phyloP scores from a whole-genome alignment of 257 asterid species.

The Knoxia roxburghii region DNA sequence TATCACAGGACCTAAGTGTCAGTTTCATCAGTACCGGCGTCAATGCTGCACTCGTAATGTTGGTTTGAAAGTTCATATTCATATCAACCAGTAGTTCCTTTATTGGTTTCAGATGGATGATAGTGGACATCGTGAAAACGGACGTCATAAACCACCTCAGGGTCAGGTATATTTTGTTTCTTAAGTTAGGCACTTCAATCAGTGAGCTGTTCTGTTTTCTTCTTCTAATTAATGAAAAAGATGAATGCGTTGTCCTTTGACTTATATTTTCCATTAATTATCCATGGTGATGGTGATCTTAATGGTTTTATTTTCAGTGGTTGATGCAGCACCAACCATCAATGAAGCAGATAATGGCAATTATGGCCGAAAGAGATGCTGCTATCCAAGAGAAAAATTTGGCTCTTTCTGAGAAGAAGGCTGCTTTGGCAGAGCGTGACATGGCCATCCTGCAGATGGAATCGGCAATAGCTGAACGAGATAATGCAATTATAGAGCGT shows the following conservation, averaged over 20 bases:
- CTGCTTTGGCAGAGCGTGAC: conserved; percentile 89
- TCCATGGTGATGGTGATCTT: neutral
- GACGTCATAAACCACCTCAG: conserved; percentile 80
- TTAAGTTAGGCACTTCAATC: neutral
- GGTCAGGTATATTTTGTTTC: conserved; percentile 52
- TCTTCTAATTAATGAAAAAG: neutral
- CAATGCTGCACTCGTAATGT: conserved; percentile 17
- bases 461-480: conserved; percentile 76
- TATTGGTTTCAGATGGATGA: conserved; percentile 55
- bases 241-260: neutral
- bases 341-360: conserved; percentile 90
- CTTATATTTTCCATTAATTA: too few species aligned
- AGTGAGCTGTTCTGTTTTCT: neutral
- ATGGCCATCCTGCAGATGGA: conserved; percentile 85
- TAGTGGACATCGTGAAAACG: conserved; percentile 75
- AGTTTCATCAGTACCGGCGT: conserved; percentile 12
- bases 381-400: conserved; percentile 90
- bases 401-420: conserved; percentile 84
- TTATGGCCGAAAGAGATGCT: conserved; percentile 93
- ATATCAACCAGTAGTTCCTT: conserved; percentile 15
- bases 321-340: conserved; percentile 95
- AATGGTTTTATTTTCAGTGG: conserved; percentile 52
- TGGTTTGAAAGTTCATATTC: conserved; percentile 12
- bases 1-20: conserved; percentile 12
- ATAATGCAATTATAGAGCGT: conserved; percentile 77